These are phyloP conservation scores for Geosiphon pyriformis DNA, from an alignment of 192 early-diverging fungal species.

Conservation along the genomic window DNA sequence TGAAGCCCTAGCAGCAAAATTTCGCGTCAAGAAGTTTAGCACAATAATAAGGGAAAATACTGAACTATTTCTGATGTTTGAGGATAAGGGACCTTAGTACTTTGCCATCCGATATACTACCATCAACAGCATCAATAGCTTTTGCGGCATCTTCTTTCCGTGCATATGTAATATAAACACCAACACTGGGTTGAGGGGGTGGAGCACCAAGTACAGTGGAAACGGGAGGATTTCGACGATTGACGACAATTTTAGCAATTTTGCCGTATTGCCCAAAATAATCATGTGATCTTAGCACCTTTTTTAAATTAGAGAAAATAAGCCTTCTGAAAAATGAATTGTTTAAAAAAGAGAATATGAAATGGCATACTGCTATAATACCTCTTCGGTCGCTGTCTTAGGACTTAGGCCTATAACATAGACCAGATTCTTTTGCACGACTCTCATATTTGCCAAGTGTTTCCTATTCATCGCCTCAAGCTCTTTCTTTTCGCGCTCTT, in stretches of 20 bases:
- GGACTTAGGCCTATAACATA: constrained; percentile 92
- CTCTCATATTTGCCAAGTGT: constrained; percentile 82
- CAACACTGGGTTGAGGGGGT: constrained; percentile 49
- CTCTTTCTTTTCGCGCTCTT: constrained; percentile 89
- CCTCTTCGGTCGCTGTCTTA: constrained; percentile 86
- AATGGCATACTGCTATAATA: no score
- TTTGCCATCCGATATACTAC: constrained; percentile 80
- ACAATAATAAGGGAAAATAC: no score
- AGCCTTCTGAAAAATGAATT: no score
- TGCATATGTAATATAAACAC: constrained; percentile 91
- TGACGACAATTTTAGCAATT: constrained; percentile 90
- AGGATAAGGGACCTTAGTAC: constrained; percentile 57
- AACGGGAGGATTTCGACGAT: constrained; percentile 58
- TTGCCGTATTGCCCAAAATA: constrained; percentile 99
- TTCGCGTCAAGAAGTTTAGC: no score
- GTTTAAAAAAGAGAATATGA: no score
- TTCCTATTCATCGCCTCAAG: constrained; percentile 71
- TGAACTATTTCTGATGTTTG: no score
- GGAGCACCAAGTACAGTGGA: constrained; percentile 28
- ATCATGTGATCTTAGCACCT: constrained; percentile 76
- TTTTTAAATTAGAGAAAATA: constrained; percentile 21
- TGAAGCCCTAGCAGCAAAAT: constrained; percentile 60
- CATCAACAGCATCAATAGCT: constrained; percentile 94
- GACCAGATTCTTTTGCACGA: constrained; percentile 96
- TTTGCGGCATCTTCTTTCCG: constrained; percentile 88